Evolutionary conservation across 257 asterid genomes (phyloP).

Genomic region (Gardenia jasminoides): DNA sequence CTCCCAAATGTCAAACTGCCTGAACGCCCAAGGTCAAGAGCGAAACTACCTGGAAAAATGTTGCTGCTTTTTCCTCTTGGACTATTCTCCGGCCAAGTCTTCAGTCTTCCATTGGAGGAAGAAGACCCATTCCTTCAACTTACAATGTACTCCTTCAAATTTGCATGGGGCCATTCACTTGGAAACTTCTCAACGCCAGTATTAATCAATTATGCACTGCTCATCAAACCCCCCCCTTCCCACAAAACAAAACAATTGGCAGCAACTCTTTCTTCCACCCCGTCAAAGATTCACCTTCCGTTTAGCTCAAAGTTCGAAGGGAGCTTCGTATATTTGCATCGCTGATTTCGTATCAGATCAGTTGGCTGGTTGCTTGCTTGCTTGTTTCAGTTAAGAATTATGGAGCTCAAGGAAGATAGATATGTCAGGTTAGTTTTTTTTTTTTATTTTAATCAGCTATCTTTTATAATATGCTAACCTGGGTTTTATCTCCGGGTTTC

Average conservation of each 20-base stretch:
- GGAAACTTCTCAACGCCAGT: neutral
- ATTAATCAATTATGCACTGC: neutral
- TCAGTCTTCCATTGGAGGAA: neutral
- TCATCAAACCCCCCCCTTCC: neutral
- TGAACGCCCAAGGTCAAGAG: neutral
- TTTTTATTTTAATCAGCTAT: neutral
- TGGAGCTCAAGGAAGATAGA: constrained; percentile 29
- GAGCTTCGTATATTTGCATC: neutral
- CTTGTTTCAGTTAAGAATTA: constrained; percentile 1
- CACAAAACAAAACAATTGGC: too few species aligned
- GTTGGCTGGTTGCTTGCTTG: neutral
- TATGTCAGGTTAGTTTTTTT: constrained; percentile 26
- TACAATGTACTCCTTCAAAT: neutral
- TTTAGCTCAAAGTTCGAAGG: neutral
- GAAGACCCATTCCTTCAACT: neutral
- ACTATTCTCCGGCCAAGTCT: constrained; percentile 5
- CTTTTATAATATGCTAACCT: neutral
- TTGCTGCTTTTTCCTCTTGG: neutral
- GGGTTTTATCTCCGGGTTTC: too few species aligned
- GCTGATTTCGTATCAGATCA: neutral
- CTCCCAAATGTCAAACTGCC: too few species aligned
- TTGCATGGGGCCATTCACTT: neutral
- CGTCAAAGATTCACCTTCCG: neutral
- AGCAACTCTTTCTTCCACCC: neutral
- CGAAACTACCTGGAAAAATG: neutral